phyloP scores from a whole-genome alignment of 495 filamentous ascomycete genomes.

The Saxophila tyrrhenica region DNA sequence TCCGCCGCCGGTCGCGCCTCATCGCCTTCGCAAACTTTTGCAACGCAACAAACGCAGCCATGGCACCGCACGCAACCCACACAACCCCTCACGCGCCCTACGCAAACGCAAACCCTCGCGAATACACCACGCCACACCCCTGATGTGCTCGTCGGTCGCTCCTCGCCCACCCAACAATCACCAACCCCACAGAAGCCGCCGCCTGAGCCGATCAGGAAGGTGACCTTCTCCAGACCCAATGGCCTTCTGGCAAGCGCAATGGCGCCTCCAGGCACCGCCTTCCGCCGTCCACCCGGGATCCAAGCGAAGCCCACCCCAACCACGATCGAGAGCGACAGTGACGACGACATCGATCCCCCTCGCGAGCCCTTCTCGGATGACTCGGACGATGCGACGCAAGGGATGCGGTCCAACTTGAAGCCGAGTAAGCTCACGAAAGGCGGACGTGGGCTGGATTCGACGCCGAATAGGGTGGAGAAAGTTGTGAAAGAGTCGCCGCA shows the following conservation, averaged over 20 bases:
- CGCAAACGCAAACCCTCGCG: not conserved
- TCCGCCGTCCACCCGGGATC: constrained; percentile 43
- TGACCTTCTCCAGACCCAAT: constrained; percentile 1
- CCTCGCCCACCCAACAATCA: constrained; percentile 29
- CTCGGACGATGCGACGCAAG: constrained; percentile 20
- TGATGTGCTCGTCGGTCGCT: constrained; percentile 56
- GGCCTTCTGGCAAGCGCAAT: constrained; percentile 44
- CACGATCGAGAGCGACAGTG: constrained; percentile 8
- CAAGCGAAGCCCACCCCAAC: constrained; percentile 12
- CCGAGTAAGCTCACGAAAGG: constrained; percentile 24
- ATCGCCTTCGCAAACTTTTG: constrained; percentile 16
- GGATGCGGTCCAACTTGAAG: constrained; percentile 25
- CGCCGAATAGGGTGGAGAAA: constrained; percentile 11
- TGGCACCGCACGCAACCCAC: constrained; percentile 20
- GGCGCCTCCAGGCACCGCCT: constrained; percentile 68
- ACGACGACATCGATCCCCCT: constrained; percentile 15
- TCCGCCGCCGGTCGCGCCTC: not conserved
- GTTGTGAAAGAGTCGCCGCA: constrained; percentile 10
- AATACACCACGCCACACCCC: constrained; percentile 17
- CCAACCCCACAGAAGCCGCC: constrained; percentile 15
- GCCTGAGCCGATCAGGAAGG: constrained; percentile 16
- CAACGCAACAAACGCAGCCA: constrained; percentile 21
- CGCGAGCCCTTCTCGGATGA: constrained; percentile 7
- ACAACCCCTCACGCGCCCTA: constrained; percentile 17
- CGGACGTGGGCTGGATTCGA: constrained; percentile 14